Evolutionary conservation across 148 eudicot species (phyloP).

Genomic region (Fagopyrum homotropicum): DNA sequence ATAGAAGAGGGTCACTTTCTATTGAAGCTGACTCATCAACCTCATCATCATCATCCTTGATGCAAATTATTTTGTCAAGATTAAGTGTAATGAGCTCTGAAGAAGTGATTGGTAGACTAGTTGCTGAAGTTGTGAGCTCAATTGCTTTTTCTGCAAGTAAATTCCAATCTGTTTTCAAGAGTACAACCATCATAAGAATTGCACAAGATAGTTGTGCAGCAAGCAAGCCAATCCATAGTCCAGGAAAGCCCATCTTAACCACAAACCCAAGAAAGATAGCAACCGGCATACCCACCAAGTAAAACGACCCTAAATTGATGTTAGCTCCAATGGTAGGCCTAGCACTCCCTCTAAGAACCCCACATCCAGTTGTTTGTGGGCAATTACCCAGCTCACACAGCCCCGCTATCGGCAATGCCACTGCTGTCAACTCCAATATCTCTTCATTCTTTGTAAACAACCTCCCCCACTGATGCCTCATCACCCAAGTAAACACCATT

Average conservation of each 20-base stretch:
- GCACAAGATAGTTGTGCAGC: slow-evolving; percentile 65
- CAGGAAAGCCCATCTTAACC: slow-evolving; percentile 43
- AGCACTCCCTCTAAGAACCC: slow-evolving; percentile 54
- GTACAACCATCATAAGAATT: slow-evolving; percentile 41
- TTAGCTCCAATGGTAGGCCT: slow-evolving; percentile 55
- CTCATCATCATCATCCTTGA: background rate
- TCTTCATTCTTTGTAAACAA: slow-evolving; percentile 37
- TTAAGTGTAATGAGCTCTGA: background rate
- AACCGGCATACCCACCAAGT: slow-evolving; percentile 59
- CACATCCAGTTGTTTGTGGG: slow-evolving; percentile 63
- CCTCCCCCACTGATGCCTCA: slow-evolving; percentile 46
- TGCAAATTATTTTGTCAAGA: slow-evolving; percentile 11
- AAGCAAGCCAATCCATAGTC: slow-evolving; percentile 54
- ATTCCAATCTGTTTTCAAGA: slow-evolving; percentile 49
- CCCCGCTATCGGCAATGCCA: slow-evolving; percentile 47
- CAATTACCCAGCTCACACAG: slow-evolving; percentile 61
- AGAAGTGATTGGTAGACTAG: slow-evolving; percentile 9
- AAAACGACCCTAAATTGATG: slow-evolving; percentile 50
- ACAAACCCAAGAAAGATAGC: slow-evolving; percentile 42
- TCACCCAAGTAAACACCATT: slow-evolving; percentile 30
- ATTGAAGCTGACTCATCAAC: background rate
- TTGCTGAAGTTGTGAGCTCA: slow-evolving; percentile 27
- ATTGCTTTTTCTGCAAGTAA: slow-evolving; percentile 36
- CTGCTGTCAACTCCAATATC: slow-evolving; percentile 35
- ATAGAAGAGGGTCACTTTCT: slow-evolving; percentile 12